Evolutionary conservation across 139 green algal genomes (phyloP).

Genomic region (Chlamydomonas sp.): DNA sequence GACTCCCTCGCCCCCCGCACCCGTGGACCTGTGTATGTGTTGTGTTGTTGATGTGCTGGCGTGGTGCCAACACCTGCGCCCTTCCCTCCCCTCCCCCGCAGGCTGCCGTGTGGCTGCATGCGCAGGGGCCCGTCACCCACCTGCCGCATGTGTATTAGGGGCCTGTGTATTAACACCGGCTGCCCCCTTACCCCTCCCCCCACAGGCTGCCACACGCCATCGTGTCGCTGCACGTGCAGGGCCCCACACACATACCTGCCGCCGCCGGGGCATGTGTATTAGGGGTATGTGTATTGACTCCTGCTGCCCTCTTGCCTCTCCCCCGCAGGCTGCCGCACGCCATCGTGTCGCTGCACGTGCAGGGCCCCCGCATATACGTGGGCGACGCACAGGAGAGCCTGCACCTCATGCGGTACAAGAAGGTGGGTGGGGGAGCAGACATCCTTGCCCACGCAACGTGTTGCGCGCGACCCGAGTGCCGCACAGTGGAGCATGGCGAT

Average conservation of each 20-base stretch:
- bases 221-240: too few species aligned
- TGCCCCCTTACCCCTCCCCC: neutral
- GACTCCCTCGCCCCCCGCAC: too few species aligned
- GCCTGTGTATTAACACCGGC: neutral
- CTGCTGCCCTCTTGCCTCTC: neutral
- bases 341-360: conserved; percentile 73
- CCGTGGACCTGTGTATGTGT: too few species aligned
- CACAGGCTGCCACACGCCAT: conserved; percentile 64
- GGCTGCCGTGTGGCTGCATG: too few species aligned
- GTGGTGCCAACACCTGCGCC: too few species aligned
- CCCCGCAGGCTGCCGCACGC: conserved; percentile 74
- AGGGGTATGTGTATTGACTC: neutral
- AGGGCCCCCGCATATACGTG: conserved; percentile 88
- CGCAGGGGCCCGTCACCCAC: too few species aligned
- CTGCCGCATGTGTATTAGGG: neutral
- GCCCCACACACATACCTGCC: conserved; percentile 16
- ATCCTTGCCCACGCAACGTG: too few species aligned
- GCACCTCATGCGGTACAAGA: conserved; percentile 78
- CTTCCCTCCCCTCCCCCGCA: too few species aligned
- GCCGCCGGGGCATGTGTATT: neutral
- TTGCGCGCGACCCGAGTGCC: too few species aligned
- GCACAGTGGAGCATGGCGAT: too few species aligned
- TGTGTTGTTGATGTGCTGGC: too few species aligned
- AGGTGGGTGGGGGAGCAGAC: neutral
- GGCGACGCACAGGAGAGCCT: conserved; percentile 88